Evolutionary conservation across 495 filamentous ascomycete species (phyloP).

Genomic region (Viridothelium virens): DNA sequence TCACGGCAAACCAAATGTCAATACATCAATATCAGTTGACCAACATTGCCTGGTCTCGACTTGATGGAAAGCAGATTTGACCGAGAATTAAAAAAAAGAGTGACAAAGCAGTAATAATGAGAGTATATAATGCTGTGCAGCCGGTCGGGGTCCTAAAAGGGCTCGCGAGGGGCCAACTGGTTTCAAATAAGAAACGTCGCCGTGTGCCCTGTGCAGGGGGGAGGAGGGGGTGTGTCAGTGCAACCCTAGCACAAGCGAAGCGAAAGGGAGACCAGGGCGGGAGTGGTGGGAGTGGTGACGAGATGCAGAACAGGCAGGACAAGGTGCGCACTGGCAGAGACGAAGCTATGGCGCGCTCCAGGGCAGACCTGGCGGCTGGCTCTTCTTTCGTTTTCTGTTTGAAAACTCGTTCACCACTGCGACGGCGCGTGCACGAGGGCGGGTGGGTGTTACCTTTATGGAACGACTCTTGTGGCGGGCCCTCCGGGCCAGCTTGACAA

Average conservation of each 20-base stretch:
- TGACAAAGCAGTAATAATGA: constrained; percentile 5
- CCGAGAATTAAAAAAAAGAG: constrained; percentile 1
- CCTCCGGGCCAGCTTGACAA: background rate
- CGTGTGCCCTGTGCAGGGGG: background rate
- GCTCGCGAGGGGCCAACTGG: constrained; percentile 6
- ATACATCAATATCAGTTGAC: background rate
- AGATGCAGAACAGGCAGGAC: constrained; percentile 6
- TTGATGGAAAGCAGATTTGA: background rate
- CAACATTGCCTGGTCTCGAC: background rate
- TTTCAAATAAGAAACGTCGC: constrained; percentile 13
- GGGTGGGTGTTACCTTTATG: constrained; percentile 9
- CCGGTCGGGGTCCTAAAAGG: background rate
- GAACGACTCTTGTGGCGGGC: constrained; percentile 7
- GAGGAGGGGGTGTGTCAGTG: constrained; percentile 11
- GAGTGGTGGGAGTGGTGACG: background rate
- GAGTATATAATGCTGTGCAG: constrained; percentile 1
- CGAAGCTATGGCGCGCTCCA: background rate
- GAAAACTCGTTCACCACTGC: constrained; percentile 13
- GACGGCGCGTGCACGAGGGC: constrained; percentile 11
- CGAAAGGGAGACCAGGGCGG: background rate
- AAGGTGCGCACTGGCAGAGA: background rate
- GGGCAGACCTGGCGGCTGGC: background rate
- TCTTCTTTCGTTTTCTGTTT: constrained; percentile 3
- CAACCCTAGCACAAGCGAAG: constrained; percentile 5
- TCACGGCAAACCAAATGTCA: background rate